Percentiles rank a stretch among this genome's conserved stretches.
Conservation (phyloP, 176 grass and related monocot genomes). For the Carex littledalei region DNA sequence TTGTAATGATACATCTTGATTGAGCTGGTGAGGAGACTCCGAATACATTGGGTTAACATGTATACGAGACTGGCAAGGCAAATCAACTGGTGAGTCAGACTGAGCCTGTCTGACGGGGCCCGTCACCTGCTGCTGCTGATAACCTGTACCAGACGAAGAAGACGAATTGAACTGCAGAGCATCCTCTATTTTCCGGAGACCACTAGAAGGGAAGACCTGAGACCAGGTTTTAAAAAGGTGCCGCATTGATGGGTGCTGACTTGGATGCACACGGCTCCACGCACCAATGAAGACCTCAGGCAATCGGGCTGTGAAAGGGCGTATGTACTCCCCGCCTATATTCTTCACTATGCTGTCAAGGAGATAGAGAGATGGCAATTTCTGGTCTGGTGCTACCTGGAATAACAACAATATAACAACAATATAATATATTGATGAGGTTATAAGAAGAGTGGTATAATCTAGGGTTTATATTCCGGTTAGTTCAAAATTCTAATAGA, state of each 20-base stretch:
- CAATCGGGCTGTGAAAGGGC: constrained; percentile 60
- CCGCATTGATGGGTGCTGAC: constrained; percentile 59
- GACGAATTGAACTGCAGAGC: constrained; percentile 74
- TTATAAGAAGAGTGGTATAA: neutral
- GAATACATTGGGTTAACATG: constrained; percentile 93
- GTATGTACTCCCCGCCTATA: constrained; percentile 72
- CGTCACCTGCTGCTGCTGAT: constrained; percentile 34
- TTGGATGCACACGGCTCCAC: constrained; percentile 66
- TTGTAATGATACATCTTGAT: constrained; percentile 31
- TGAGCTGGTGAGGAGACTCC: constrained; percentile 51
- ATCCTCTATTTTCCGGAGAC: constrained; percentile 66
- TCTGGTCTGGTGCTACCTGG: constrained; percentile 84
- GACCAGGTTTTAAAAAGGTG: constrained; percentile 94
- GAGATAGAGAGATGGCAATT: constrained; percentile 90
- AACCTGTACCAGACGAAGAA: constrained; percentile 13
- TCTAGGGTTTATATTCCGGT: neutral
- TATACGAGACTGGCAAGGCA: constrained; percentile 66
- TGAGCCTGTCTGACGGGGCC: neutral
- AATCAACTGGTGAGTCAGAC: constrained; percentile 18
- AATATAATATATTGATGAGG: neutral
- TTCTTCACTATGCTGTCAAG: constrained; percentile 99
- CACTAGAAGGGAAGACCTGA: constrained; percentile 62
- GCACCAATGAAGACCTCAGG: constrained; percentile 81
- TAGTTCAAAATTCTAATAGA: neutral
- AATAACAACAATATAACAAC: constrained; percentile 36